Evolutionary conservation across 164 flowering plant species (phyloP).

Genomic region (Macadamia integrifolia): DNA sequence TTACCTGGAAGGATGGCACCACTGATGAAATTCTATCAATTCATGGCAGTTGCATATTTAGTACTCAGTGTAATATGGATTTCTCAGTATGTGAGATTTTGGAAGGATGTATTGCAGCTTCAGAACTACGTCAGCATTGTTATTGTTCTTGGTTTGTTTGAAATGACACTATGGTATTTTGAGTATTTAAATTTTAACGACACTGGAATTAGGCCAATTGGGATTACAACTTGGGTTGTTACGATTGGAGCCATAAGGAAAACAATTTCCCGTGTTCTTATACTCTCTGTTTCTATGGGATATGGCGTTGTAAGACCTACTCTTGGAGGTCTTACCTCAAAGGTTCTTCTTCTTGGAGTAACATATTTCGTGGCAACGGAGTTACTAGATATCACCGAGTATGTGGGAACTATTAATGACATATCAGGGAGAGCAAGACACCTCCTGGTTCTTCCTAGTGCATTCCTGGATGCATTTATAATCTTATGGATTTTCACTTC

Average conservation of each 20-base stretch:
- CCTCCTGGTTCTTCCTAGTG: slow-evolving; percentile 82
- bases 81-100: slow-evolving; percentile 65
- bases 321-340: slow-evolving; percentile 91
- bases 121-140: slow-evolving; percentile 80
- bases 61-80: slow-evolving; percentile 66
- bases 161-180: slow-evolving; percentile 85
- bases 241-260: slow-evolving; percentile 85
- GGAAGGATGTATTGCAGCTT: slow-evolving; percentile 77
- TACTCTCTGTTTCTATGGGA: slow-evolving; percentile 87
- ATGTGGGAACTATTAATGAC: slow-evolving; percentile 87
- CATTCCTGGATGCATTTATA: slow-evolving; percentile 81
- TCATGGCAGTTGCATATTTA: slow-evolving; percentile 69
- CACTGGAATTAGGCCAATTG: slow-evolving; percentile 76
- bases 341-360: slow-evolving; percentile 78
- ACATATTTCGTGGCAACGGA: slow-evolving; percentile 88
- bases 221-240: slow-evolving; percentile 83
- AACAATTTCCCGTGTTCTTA: slow-evolving; percentile 78
- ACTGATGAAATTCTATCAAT: slow-evolving; percentile 63
- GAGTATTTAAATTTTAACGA: slow-evolving; percentile 70
- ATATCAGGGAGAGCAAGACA: slow-evolving; percentile 89
- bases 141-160: slow-evolving; percentile 76
- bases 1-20: slow-evolving; percentile 97
- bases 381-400: slow-evolving; percentile 77
- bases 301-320: slow-evolving; percentile 95
- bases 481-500: slow-evolving; percentile 95